phyloP scores from a whole-genome alignment of 2,329 filamentous ascomycete species.

The Cryphonectria parasitica region DNA sequence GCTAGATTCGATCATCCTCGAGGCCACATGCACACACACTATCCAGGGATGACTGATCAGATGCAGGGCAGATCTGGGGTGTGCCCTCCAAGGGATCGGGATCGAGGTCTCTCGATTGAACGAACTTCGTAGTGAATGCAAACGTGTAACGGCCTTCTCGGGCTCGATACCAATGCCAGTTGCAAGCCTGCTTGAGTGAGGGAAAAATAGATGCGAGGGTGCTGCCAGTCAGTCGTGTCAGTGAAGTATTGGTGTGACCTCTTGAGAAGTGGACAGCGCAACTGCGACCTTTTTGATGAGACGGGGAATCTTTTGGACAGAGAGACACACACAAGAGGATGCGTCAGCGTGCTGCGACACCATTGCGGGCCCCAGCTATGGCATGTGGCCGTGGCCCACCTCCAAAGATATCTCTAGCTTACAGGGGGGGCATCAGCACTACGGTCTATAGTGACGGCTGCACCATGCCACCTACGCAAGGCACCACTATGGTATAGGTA shows the following conservation, averaged over 20 bases:
- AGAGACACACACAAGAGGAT: background rate
- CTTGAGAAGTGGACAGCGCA: slow-evolving; percentile 18
- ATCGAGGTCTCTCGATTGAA: background rate
- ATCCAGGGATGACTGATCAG: slow-evolving; percentile 16
- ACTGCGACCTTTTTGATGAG: slow-evolving; percentile 6
- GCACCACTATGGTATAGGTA: background rate
- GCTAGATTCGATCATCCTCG: slow-evolving; percentile 27
- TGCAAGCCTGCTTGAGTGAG: background rate
- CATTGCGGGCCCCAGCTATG: slow-evolving; percentile 2
- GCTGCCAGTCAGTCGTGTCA: background rate
- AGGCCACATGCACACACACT: slow-evolving; percentile 17
- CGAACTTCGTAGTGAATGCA: background rate
- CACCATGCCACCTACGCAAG: background rate
- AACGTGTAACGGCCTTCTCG: background rate
- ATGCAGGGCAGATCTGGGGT: slow-evolving; percentile 26
- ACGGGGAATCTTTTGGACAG: slow-evolving; percentile 14
- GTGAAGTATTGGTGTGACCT: background rate
- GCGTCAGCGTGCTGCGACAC: slow-evolving; percentile 14
- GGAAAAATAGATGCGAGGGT: background rate
- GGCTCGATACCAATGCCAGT: too few species aligned
- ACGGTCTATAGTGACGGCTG: background rate
- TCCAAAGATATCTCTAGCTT: background rate
- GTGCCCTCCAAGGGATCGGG: background rate
- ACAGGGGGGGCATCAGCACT: slow-evolving; percentile 1
- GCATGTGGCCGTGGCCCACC: slow-evolving; percentile 5